phyloP scores from a whole-genome alignment of 2,329 filamentous ascomycete species.

The Aspergillus sp. region DNA sequence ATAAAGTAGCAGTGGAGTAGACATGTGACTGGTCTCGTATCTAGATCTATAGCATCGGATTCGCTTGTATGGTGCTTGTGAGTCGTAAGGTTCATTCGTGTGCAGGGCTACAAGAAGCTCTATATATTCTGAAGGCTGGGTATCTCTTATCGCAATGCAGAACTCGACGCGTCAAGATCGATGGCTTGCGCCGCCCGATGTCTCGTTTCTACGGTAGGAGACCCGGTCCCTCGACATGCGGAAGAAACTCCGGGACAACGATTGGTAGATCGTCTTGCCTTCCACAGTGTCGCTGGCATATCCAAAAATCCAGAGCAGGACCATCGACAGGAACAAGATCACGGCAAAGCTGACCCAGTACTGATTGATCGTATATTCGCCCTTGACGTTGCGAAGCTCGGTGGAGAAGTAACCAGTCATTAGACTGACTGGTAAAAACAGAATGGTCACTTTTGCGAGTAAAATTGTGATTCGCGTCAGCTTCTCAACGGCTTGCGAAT shows the following conservation, averaged over 20 bases:
- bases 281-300: constrained; percentile 60
- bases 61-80: background rate
- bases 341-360: constrained; percentile 71
- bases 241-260: constrained; percentile 42
- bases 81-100: too few relatives aligned
- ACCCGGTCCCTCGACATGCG: constrained; percentile 33
- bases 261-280: constrained; percentile 54
- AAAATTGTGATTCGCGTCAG: constrained; percentile 72
- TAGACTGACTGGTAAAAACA: constrained; percentile 73
- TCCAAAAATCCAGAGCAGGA: constrained; percentile 60
- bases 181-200: background rate
- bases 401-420: constrained; percentile 75
- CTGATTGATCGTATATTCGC: constrained; percentile 59
- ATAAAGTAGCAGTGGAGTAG: background rate
- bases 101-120: background rate
- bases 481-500: constrained; percentile 70
- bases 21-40: background rate
- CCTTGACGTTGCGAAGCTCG: constrained; percentile 59
- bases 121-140: background rate
- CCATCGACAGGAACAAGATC: constrained; percentile 61
- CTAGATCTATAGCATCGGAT: background rate
- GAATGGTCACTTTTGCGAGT: constrained; percentile 71
- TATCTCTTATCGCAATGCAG: background rate
- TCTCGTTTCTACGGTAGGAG: constrained; percentile 20
- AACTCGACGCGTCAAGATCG: background rate